Evolutionary conservation across 192 early-diverging fungal genomes (phyloP), one percentile per base, ranked within the genome.

Genomic region (Backusella circina): DNA sequence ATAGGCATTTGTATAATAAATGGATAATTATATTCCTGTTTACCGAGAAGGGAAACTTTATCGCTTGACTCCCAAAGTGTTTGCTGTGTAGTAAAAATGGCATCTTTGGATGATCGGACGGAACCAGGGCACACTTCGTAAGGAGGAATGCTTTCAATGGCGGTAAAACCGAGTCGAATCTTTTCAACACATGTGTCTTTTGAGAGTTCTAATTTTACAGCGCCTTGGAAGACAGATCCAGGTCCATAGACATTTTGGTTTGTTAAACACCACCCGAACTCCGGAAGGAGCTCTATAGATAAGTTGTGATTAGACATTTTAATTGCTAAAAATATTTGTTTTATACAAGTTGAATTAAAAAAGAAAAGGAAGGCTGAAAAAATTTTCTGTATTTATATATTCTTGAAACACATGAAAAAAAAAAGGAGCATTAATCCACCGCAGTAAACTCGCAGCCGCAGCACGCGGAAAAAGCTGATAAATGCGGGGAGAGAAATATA

Each of bases 221-320:
- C 57, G 71, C 75, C 75, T 61, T 77, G 70, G 31, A 77, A 57
- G 9, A 77, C 70, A 26, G 75, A 77, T 21, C 75, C 75, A 65
- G 75, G 41, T 41, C 75, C 68, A 65, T 71, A 77, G 12, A 77
- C 69, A 47, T 51, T 51, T 65, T 66, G 28, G 32, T 71, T 68
- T 10, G 36, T 54, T 36, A 71, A 39, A 9, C 33, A 38, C 67
- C 67, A 68, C 4, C 67, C 67, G 67, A 68, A 68, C 21, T 68
- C 67, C 23, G 67, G 67, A n/a, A 68, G 21, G 21, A 68, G 67
- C 21, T 68, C 36, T 37, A 68, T 68, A 68, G 67, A 68, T 35
- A 68, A 23, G 23, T 4, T 28, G 23, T 61, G 16, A 4, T 12
- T 67, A 16, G n/a, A 13, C 31, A 67, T 67, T 35, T 67, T 67